Evolutionary conservation across 2,329 filamentous ascomycete genomes (phyloP).

Genomic region (Capronia americana): DNA sequence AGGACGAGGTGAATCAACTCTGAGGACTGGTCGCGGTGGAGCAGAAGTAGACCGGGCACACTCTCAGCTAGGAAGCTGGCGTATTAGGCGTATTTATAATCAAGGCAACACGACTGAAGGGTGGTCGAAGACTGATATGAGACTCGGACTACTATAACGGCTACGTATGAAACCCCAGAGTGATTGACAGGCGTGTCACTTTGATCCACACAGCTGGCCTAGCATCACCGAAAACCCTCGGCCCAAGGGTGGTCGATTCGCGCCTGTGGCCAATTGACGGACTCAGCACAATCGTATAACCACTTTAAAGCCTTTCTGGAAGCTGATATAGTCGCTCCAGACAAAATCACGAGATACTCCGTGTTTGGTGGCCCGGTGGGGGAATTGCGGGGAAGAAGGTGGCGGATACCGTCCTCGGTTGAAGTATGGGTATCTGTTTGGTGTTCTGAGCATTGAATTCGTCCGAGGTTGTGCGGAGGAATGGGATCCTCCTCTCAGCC

Average conservation of each 20-base stretch:
- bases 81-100: neutral
- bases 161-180: neutral
- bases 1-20: neutral
- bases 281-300: neutral
- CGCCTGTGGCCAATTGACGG: neutral
- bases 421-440: neutral
- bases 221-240: neutral
- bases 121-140: neutral
- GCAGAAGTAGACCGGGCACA: neutral
- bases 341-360: neutral
- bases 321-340: neutral
- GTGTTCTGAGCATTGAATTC: neutral
- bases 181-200: neutral
- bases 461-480: constrained; percentile 14
- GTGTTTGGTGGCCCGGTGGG: constrained; percentile 6
- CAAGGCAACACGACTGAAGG: neutral
- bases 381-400: constrained; percentile 12
- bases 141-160: neutral
- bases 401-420: constrained; percentile 5
- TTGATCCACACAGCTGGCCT: neutral
- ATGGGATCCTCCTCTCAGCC: neutral
- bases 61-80: neutral
- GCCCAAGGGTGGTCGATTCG: neutral
- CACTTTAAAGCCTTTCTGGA: constrained; percentile 1
- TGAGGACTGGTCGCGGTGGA: neutral